Evolutionary conservation across 202 grass and related monocot genomes (phyloP).

Genomic region (Setaria viridis): DNA sequence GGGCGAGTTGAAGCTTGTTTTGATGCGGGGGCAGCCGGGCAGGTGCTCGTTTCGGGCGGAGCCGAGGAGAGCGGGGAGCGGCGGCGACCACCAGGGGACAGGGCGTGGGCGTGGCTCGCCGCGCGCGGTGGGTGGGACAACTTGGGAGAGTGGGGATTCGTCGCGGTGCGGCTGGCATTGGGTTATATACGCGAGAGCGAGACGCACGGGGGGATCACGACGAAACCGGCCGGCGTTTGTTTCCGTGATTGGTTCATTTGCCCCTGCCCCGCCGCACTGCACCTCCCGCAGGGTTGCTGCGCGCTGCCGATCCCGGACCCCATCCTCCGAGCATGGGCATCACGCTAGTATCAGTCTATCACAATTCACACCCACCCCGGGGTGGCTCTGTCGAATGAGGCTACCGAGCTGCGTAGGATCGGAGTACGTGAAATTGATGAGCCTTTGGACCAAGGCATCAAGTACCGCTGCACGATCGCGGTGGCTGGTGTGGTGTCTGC

Average conservation of each 20-base stretch:
- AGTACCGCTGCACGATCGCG: neutral
- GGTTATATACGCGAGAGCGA: slow-evolving; percentile 34
- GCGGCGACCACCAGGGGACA: neutral
- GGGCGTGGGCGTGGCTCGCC: neutral
- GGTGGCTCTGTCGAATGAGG: no score
- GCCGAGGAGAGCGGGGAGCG: neutral
- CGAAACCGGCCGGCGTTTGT: neutral
- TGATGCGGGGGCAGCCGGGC: slow-evolving; percentile 24
- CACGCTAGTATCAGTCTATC: no score
- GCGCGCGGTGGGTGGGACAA: neutral
- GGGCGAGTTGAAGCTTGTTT: slow-evolving; percentile 44
- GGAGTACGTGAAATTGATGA: slow-evolving; percentile 5
- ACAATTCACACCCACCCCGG: no score
- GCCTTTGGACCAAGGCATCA: neutral
- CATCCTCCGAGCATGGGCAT: neutral
- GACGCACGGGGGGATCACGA: slow-evolving; percentile 10
- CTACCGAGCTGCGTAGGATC: neutral
- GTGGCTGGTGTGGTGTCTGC: neutral
- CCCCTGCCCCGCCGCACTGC: no score
- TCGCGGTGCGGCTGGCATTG: neutral
- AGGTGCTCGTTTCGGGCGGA: neutral
- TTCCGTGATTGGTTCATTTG: neutral
- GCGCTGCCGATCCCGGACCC: no score
- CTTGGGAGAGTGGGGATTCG: neutral
- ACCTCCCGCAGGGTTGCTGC: no score